Base-by-base conservation (phyloP, 1,139 yeast species). In the Hansenula sp. region DNA sequence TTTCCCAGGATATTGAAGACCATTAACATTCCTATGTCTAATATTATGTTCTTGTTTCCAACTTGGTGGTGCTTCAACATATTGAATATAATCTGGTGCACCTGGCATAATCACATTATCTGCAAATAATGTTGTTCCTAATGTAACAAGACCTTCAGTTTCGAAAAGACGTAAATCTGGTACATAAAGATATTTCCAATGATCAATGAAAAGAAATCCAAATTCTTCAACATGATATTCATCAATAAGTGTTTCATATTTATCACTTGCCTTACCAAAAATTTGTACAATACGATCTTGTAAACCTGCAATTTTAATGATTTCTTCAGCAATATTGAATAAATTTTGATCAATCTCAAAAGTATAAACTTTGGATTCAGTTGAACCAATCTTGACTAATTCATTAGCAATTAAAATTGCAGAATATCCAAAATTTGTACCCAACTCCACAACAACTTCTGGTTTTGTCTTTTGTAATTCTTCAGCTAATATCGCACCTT, bases 101-200 rank as follows among this genome's bases (percentile, higher is more conserved):
- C 72, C 75, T 2, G 71, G 68, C 2, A 12, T 17, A 18, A 53
- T 29, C 10, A 65, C 60, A 46, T 71, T 71, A 44, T 71, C 75
- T 2, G 74, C 76, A 36, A 62, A 59, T 24, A 73, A 52, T 3
- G 60, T 47, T 0, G 76, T 63, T 0, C 74, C 76, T 10, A 67
- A 65, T 0, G 64, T 65, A 34, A 73, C 55, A 39, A 71, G 55
- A 17, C 65, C 64, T 32, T 69, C 45, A 0, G 72, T 52, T 45
- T 73, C 78, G 37, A 71, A 48, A 2, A 69, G 62, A 30, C 76
- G 52, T 31, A 72, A 55, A 45, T 73, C 77, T 1, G 74, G 68
- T 10, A 69, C 61, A 44, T 71, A 73, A 32, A 53, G 39, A 19
- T 59, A 60, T 44, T 68, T 66, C 52, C 60, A 57, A 47, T 72